phyloP scores from a whole-genome alignment of 345 rosid genomes.

The Adansonia digitata region DNA sequence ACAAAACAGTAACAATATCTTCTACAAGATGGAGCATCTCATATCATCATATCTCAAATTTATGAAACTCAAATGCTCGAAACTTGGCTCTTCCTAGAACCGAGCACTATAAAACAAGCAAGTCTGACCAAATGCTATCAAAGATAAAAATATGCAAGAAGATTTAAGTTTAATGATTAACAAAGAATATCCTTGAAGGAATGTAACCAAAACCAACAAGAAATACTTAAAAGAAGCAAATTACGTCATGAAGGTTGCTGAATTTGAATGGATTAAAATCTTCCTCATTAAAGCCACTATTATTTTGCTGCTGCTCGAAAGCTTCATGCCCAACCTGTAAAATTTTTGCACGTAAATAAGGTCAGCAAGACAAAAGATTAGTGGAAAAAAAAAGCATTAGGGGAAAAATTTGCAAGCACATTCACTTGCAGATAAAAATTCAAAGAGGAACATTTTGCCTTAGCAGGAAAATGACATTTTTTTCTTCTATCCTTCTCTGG shows the following conservation, averaged over 20 bases:
- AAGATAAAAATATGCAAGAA: background rate
- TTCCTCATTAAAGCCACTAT: slow-evolving; percentile 33
- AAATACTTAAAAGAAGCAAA: slow-evolving; percentile 14
- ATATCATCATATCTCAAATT: background rate
- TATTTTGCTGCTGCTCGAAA: slow-evolving; percentile 70
- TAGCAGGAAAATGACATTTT: background rate
- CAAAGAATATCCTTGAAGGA: background rate
- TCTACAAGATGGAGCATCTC: background rate
- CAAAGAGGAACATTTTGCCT: background rate
- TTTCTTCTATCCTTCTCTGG: background rate
- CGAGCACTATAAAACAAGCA: background rate
- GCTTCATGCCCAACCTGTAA: slow-evolving; percentile 94
- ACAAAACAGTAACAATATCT: background rate
- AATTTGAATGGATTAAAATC: slow-evolving; percentile 72
- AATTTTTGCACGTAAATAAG: slow-evolving; percentile 14
- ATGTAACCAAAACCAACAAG: background rate
- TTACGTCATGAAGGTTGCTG: slow-evolving; percentile 59
- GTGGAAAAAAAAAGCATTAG: background rate
- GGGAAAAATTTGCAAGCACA: background rate
- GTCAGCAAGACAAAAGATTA: slow-evolving; percentile 7
- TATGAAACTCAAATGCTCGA: background rate
- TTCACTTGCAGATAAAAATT: background rate
- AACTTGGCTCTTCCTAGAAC: background rate
- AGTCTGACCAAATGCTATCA: background rate
- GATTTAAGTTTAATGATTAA: background rate